Percentiles rank a stretch among this genome's conserved stretches.
Evolutionary conservation across 1,284 basidiomycete genomes (phyloP).

Genomic region (Puccinia polysora): DNA sequence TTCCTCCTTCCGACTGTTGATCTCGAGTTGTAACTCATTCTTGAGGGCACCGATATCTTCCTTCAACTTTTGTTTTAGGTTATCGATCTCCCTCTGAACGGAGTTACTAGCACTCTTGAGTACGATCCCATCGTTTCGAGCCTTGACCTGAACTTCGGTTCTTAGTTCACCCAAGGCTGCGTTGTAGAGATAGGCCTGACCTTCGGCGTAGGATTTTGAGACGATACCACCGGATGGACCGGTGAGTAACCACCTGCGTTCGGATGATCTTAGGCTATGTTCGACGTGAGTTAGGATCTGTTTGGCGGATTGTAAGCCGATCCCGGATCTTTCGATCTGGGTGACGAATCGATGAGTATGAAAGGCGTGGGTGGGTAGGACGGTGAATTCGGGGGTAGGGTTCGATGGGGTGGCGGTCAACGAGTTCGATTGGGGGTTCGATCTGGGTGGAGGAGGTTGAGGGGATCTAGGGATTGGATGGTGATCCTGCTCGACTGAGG

Average conservation of each 20-base stretch:
- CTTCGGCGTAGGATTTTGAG: constrained; percentile 39
- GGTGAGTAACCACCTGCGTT: constrained; percentile 23
- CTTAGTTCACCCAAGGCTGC: constrained; percentile 88
- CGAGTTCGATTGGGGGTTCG: constrained; percentile 1
- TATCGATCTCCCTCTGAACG: constrained; percentile 81
- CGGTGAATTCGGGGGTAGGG: neutral
- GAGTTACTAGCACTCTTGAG: constrained; percentile 70
- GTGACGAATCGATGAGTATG: constrained; percentile 39
- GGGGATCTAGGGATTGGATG: neutral
- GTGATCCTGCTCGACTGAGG: constrained; percentile 3
- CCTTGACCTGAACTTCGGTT: constrained; percentile 75
- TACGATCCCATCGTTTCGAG: constrained; percentile 76
- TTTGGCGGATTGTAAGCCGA: constrained; percentile 10
- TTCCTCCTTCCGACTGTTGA: constrained; percentile 90
- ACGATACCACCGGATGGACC: constrained; percentile 39
- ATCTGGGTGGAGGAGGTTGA: constrained; percentile 1
- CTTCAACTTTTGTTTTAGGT: constrained; percentile 82
- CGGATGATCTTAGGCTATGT: constrained; percentile 20
- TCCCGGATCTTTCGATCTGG: constrained; percentile 26
- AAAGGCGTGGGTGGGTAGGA: constrained; percentile 37
- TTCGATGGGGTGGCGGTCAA: constrained; percentile 6
- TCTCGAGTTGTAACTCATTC: constrained; percentile 96
- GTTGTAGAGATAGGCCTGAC: constrained; percentile 83
- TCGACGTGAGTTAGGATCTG: constrained; percentile 10
- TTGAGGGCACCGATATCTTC: constrained; percentile 83